phyloP scores from a whole-genome alignment of 2,329 filamentous ascomycete species.

The Tympanopsis confertula region DNA sequence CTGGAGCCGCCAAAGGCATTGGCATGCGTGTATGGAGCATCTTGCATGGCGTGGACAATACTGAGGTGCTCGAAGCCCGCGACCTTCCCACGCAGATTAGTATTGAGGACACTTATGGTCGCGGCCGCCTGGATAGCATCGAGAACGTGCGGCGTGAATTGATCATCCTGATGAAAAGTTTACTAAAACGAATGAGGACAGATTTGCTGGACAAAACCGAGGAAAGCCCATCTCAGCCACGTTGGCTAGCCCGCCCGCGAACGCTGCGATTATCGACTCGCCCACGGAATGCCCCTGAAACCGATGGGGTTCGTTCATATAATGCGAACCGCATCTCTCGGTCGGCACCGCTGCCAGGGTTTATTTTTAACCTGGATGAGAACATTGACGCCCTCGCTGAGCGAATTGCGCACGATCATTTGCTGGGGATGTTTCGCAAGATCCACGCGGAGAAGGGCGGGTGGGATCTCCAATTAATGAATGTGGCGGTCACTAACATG shows the following conservation, averaged over 20 bases:
- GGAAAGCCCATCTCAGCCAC: conserved; percentile 12
- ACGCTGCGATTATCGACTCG: conserved; percentile 74
- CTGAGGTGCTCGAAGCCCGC: conserved; percentile 60
- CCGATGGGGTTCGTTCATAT: conserved; percentile 24
- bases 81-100: conserved; percentile 77
- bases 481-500: conserved; percentile 83
- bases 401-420: conserved; percentile 54
- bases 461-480: conserved; percentile 76
- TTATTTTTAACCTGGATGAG: conserved; percentile 55
- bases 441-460: conserved; percentile 57
- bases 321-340: conserved; percentile 54
- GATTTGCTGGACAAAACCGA: conserved; percentile 54
- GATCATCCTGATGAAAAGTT: conserved; percentile 51
- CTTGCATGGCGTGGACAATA: conserved; percentile 68
- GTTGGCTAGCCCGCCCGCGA: conserved; percentile 71
- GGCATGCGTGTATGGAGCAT: conserved; percentile 66
- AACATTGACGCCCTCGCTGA: conserved; percentile 49
- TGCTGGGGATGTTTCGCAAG: conserved; percentile 63
- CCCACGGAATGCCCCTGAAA: conserved; percentile 38
- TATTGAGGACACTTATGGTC: conserved; percentile 83
- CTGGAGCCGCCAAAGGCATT: conserved; percentile 60
- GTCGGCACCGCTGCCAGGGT: conserved; percentile 62
- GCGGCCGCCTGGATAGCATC: conserved; percentile 52
- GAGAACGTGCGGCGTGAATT: conserved; percentile 58
- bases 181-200: conserved; percentile 66